A percentile compares a stretch with the other conserved stretches of the same genome.
Conservation (phyloP, 148 eudicot species). For the Arbutus unedo region DNA sequence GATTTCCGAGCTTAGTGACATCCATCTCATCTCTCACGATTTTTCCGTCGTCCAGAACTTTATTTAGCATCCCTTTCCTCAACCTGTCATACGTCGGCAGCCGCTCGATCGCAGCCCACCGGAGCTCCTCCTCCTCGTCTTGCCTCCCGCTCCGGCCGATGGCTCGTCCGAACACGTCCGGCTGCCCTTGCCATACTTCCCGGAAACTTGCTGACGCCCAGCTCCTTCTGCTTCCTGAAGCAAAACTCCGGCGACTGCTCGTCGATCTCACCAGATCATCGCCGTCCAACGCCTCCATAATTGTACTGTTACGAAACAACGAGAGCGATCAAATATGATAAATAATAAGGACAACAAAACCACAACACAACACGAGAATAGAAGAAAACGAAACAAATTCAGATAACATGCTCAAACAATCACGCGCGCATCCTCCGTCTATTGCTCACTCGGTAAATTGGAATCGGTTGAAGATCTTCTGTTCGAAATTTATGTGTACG, state of each 20-base stretch:
- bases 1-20: constrained; percentile 35
- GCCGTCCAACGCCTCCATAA: background rate
- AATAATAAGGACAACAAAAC: too few species aligned
- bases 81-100: constrained; percentile 45
- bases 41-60: constrained; percentile 39
- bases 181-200: constrained; percentile 18
- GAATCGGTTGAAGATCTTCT: too few species aligned
- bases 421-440: too few species aligned
- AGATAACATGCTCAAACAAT: background rate
- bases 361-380: background rate
- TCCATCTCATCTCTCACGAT: constrained; percentile 36
- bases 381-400: background rate
- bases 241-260: constrained; percentile 5
- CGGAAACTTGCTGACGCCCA: constrained; percentile 16
- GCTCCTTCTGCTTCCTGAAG: constrained; percentile 10
- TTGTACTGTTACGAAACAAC: background rate
- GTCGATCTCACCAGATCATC: constrained; percentile 11
- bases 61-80: constrained; percentile 36
- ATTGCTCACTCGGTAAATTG: too few species aligned
- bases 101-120: constrained; percentile 36
- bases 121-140: constrained; percentile 32
- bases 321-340: background rate
- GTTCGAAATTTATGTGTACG: too few species aligned
- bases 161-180: constrained; percentile 21
- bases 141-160: constrained; percentile 17